Evolutionary conservation across 1,284 basidiomycete genomes (phyloP).

Genomic region (Ustilago tritici): DNA sequence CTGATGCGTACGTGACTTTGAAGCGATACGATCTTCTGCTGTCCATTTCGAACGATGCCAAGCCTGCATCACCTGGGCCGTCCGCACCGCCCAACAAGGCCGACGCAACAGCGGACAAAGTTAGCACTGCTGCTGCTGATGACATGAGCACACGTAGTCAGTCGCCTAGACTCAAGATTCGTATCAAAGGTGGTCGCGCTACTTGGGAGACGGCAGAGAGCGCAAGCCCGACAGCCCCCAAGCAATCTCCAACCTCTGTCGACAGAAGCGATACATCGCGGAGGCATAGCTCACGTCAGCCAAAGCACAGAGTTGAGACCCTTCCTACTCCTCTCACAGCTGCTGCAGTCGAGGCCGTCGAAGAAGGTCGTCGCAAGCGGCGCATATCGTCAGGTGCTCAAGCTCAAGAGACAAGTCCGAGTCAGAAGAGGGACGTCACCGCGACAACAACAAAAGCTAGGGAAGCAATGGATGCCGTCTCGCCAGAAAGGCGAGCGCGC

Average conservation of each 20-base stretch:
- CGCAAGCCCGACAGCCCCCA: constrained; percentile 18
- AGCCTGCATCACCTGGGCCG: constrained; percentile 23
- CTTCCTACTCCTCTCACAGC: constrained; percentile 31
- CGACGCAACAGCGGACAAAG: constrained; percentile 1
- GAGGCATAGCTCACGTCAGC: constrained; percentile 32
- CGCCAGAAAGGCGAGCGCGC: constrained; percentile 14
- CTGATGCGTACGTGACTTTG: constrained; percentile 53
- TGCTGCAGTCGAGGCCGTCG: constrained; percentile 27
- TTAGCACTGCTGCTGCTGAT: not conserved
- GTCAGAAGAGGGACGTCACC: not conserved
- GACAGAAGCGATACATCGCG: constrained; percentile 10
- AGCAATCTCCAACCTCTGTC: not conserved
- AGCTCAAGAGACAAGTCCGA: constrained; percentile 3
- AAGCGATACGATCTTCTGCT: constrained; percentile 56
- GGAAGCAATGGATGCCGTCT: not conserved
- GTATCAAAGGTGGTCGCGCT: constrained; percentile 35
- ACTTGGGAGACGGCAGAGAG: constrained; percentile 35
- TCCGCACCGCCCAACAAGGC: constrained; percentile 13
- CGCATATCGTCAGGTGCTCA: constrained; percentile 20
- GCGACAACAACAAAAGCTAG: constrained; percentile 1
- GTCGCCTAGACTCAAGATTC: constrained; percentile 45
- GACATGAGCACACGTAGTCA: constrained; percentile 22
- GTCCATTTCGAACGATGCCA: constrained; percentile 20
- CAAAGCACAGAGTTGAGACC: constrained; percentile 38
- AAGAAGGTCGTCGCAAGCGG: constrained; percentile 24